Conservation (phyloP, 768 basidiomycete species). For the Rossbeevera mucosa region DNA sequence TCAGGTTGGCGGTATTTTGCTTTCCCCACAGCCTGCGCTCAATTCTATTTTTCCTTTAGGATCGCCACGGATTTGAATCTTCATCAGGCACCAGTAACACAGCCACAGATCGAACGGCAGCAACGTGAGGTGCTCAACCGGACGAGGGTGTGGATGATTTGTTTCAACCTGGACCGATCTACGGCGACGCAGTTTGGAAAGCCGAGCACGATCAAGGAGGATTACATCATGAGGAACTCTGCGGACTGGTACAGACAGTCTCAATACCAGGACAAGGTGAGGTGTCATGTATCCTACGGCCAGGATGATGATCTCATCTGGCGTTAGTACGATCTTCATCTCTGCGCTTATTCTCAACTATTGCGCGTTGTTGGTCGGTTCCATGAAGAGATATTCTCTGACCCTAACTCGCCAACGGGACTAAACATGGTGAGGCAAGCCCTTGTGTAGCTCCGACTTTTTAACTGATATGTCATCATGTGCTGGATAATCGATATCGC, state of each 20-base stretch:
- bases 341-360: conserved; percentile 68
- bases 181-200: conserved; percentile 88
- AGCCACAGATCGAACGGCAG: conserved; percentile 67
- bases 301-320: neutral
- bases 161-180: conserved; percentile 84
- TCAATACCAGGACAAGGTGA: conserved; percentile 54
- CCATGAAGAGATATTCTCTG: conserved; percentile 74
- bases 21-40: neutral
- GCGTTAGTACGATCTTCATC: conserved; percentile 64
- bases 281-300: conserved; percentile 5
- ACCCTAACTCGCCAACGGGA: conserved; percentile 61
- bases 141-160: conserved; percentile 86
- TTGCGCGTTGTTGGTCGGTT: conserved; percentile 68
- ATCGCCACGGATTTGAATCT: conserved; percentile 89
- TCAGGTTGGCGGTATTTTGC: conserved; percentile 43
- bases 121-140: conserved; percentile 83
- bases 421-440: conserved; percentile 52
- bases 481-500: neutral
- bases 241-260: conserved; percentile 74
- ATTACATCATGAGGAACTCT: conserved; percentile 69
- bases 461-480: conserved; percentile 4
- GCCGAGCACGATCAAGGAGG: conserved; percentile 83
- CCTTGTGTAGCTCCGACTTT: neutral
- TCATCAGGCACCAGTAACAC: conserved; percentile 57
- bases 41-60: conserved; percentile 29